Percentiles rank a stretch among this genome's conserved stretches.
These are phyloP conservation scores for Crithidia fasciculata DNA, from an alignment of 208 protist species.

Conservation along the genomic window DNA sequence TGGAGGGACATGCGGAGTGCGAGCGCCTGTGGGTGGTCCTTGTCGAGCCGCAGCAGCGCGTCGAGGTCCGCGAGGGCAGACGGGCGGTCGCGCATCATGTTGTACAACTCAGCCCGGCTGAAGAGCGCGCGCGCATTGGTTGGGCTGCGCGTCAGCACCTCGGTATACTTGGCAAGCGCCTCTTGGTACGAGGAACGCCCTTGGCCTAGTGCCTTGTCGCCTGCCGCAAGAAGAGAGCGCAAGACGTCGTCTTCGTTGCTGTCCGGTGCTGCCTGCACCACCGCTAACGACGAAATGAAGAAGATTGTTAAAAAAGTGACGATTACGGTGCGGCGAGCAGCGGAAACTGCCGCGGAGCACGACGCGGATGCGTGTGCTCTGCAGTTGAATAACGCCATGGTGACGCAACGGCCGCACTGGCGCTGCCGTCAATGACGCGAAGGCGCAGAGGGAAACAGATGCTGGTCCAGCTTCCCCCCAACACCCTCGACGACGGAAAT, in stretches of 20 bases:
- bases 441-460: too few relatives aligned
- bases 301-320: too few relatives aligned
- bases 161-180: slow-evolving; percentile 87
- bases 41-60: slow-evolving; percentile 43
- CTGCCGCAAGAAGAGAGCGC: slow-evolving; percentile 58
- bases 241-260: slow-evolving; percentile 68
- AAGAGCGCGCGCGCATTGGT: slow-evolving; percentile 68
- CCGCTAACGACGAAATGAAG: neutral
- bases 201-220: slow-evolving; percentile 70
- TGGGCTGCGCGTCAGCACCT: slow-evolving; percentile 62
- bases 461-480: too few relatives aligned
- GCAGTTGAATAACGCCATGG: neutral
- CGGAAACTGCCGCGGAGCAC: too few relatives aligned
- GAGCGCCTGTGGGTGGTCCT: slow-evolving; percentile 54
- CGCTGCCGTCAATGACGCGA: too few relatives aligned
- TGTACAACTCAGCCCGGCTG: slow-evolving; percentile 81
- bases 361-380: too few relatives aligned
- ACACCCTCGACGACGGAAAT: neutral
- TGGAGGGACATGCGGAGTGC: slow-evolving; percentile 62
- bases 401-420: neutral
- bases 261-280: slow-evolving; percentile 4
- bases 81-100: slow-evolving; percentile 57
- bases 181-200: slow-evolving; percentile 78
- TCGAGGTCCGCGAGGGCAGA: slow-evolving; percentile 67
- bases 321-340: too few relatives aligned